A percentile compares a stretch with the other conserved stretches of the same genome.
Evolutionary conservation across 805 yeast genomes (phyloP).

Genomic region (Clavispora vitiphila): DNA sequence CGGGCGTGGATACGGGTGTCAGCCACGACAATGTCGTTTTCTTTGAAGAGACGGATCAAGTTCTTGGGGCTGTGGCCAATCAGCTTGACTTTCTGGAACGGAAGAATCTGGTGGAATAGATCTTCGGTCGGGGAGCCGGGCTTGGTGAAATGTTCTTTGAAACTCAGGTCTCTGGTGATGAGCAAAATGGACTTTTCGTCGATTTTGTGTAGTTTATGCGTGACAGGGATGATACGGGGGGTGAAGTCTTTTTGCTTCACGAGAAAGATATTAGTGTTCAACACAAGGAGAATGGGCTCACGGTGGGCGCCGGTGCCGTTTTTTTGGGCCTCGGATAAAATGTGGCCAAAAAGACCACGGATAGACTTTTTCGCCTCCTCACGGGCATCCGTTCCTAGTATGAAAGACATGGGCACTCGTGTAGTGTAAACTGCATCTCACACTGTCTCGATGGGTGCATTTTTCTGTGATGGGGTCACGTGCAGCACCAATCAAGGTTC

Average conservation of each 20-base stretch:
- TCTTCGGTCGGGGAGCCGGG: constrained; percentile 56
- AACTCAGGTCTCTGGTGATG: constrained; percentile 64
- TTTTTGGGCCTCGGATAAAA: constrained; percentile 2
- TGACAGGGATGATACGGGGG: constrained; percentile 58
- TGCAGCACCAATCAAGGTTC: neutral
- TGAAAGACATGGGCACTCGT: constrained; percentile 13
- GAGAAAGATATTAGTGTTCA: constrained; percentile 45
- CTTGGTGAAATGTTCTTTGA: constrained; percentile 43
- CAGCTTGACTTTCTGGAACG: constrained; percentile 52
- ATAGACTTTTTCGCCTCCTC: constrained; percentile 14
- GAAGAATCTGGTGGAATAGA: constrained; percentile 53
- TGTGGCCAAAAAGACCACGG: constrained; percentile 12
- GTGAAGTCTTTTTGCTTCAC: constrained; percentile 42
- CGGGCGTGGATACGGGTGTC: constrained; percentile 65
- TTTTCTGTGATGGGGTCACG: neutral
- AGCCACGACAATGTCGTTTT: constrained; percentile 62
- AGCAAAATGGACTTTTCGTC: constrained; percentile 51
- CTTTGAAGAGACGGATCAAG: constrained; percentile 47
- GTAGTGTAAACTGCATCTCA: no score
- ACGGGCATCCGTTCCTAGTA: constrained; percentile 16
- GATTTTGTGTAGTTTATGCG: constrained; percentile 45
- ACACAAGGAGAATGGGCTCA: constrained; percentile 35
- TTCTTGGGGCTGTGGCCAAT: constrained; percentile 40
- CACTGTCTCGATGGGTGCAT: neutral
- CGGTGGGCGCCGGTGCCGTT: constrained; percentile 1